Percentiles rank a stretch among this genome's conserved stretches.
Evolutionary conservation across 176 grass and related monocot species (phyloP).

Genomic region (Cenchrus americanus): DNA sequence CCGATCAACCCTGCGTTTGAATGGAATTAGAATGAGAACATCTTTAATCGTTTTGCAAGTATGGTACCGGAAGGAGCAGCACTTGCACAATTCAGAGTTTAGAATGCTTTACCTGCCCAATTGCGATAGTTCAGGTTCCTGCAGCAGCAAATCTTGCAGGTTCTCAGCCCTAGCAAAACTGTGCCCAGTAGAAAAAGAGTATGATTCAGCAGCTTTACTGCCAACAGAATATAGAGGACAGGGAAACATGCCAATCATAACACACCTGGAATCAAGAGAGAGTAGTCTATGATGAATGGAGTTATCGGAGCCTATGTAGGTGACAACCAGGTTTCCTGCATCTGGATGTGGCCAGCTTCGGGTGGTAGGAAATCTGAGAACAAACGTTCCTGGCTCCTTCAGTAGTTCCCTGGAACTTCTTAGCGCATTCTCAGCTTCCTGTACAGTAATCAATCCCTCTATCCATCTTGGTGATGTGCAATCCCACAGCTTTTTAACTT

Average conservation of each 20-base stretch:
- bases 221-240: not conserved
- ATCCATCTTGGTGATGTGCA: conserved; percentile 74
- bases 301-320: conserved; percentile 66
- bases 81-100: not conserved
- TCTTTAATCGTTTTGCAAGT: not conserved
- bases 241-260: not conserved
- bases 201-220: conserved; percentile 8
- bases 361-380: conserved; percentile 84
- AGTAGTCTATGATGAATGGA: conserved; percentile 75
- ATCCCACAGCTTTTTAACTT: conserved; percentile 74
- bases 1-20: conserved; percentile 61
- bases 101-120: conserved; percentile 64
- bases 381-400: conserved; percentile 66
- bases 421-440: conserved; percentile 74
- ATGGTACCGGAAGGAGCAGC: conserved; percentile 17
- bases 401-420: conserved; percentile 48
- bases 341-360: conserved; percentile 97
- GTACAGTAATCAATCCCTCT: conserved; percentile 80
- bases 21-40: conserved; percentile 41
- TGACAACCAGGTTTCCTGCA: conserved; percentile 76
- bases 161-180: conserved; percentile 52
- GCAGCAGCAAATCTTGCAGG: conserved; percentile 81
- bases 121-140: conserved; percentile 76
- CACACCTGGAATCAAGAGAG: conserved; percentile 66
- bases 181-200: conserved; percentile 35